Evolutionary conservation across 1,284 basidiomycete genomes (phyloP).

Genomic region (Lignosus rhinocerotis): DNA sequence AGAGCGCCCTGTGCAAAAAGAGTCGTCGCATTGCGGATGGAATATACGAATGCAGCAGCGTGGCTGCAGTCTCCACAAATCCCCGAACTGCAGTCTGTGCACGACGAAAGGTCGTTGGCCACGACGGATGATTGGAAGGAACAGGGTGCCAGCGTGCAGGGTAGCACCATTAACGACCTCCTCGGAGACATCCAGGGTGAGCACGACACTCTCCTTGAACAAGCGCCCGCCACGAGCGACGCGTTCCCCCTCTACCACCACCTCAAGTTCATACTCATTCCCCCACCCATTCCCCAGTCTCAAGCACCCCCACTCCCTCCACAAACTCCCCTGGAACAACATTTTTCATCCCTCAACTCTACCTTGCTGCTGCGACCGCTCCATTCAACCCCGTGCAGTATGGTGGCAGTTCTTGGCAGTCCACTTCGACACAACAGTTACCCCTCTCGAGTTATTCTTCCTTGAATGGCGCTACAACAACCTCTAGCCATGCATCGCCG

Average conservation of each 20-base stretch:
- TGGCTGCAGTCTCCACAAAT: slow-evolving; percentile 53
- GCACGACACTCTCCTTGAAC: slow-evolving; percentile 28
- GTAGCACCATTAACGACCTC: slow-evolving; percentile 46
- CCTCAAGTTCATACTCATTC: slow-evolving; percentile 18
- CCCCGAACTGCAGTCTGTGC: slow-evolving; percentile 40
- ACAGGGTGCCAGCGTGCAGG: slow-evolving; percentile 34
- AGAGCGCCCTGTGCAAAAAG: slow-evolving; percentile 48
- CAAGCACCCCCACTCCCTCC: slow-evolving; percentile 30
- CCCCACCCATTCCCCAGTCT: slow-evolving; percentile 20
- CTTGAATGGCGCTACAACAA: slow-evolving; percentile 67
- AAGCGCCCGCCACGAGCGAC: slow-evolving; percentile 22
- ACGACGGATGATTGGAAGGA: slow-evolving; percentile 51
- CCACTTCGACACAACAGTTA: slow-evolving; percentile 41
- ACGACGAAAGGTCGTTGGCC: slow-evolving; percentile 38
- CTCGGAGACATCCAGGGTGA: slow-evolving; percentile 40
- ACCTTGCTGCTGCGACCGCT: slow-evolving; percentile 37
- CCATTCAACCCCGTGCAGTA: slow-evolving; percentile 58
- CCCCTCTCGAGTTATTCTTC: slow-evolving; percentile 75
- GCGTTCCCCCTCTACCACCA: slow-evolving; percentile 12
- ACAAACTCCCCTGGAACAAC: slow-evolving; percentile 41
- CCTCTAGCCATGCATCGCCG: slow-evolving; percentile 31
- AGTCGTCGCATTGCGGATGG: slow-evolving; percentile 46
- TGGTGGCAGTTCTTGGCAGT: slow-evolving; percentile 45
- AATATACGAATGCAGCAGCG: slow-evolving; percentile 55
- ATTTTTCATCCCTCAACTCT: slow-evolving; percentile 39